Evolutionary conservation across 2,329 filamentous ascomycete species (phyloP), one percentile per base, ranked within the genome.

Genomic region (Ceratocystis eucalypticola): DNA sequence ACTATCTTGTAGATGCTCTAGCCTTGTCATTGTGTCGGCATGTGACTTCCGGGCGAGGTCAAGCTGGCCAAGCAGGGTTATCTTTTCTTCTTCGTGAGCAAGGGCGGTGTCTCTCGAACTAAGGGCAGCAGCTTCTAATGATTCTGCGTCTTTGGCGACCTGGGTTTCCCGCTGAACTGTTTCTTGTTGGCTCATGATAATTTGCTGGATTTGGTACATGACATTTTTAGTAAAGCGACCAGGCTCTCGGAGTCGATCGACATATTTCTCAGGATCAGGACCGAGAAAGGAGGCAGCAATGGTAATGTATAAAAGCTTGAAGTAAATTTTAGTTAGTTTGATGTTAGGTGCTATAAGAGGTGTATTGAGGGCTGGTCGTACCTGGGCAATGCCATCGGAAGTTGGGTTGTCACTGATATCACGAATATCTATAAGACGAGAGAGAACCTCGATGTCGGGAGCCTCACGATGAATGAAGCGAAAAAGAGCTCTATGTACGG

Each of bases 231-330:
- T 78, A 33, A 81, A 69, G 20, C 66, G 65, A 10, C 50, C 65
- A 15, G 71, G 62, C 70, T 73, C 72, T 67, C 76, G 75, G 48
- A 82, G 78, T 25, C 74, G 74, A 6, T 73, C 73, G 57, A 87
- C 78, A 71, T 84, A 85, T 71, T 76, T 76, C 44, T 78, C 77
- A 66, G 80, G 80, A 65, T 83, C 80, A 30, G 82, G 80, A 12
- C 84, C 84, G 72, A 81, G 80, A 69, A 85, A 81, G 30, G 83
- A 83, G n/a, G 85, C 76, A 15, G 74, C 80, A 25, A 88, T 77
- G 72, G 88, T 80, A 66, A 88, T 78, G 67, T 84, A 83, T 53
- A 88, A 76, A 63, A 88, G 77, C 77, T 87, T 37, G 5, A 62
- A 20, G 25, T 10, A 41, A 55, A 30, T 20, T 8, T 12, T 1